Evolutionary conservation across 2,329 filamentous ascomycete species (phyloP).

Genomic region (Dothideomycetes sp.): DNA sequence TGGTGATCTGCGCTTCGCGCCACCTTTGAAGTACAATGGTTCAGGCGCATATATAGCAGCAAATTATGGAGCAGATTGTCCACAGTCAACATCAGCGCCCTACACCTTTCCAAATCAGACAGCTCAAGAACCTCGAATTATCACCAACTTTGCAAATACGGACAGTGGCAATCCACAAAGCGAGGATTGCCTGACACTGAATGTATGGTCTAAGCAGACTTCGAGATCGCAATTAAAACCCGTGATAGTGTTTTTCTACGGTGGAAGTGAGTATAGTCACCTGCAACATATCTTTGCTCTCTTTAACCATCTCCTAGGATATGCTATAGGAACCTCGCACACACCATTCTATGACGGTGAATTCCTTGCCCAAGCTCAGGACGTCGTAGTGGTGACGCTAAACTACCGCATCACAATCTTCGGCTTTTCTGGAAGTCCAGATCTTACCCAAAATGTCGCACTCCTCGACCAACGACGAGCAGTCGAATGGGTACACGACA

Average conservation of each 20-base stretch:
- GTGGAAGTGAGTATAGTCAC: no score
- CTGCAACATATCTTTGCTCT: no score
- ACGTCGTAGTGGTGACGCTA: slow-evolving; percentile 1
- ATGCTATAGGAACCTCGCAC: slow-evolving; percentile 13
- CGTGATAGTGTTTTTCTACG: slow-evolving; percentile 16
- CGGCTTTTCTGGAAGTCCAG: slow-evolving; percentile 11
- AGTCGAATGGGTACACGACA: slow-evolving; percentile 12
- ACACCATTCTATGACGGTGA: slow-evolving; percentile 18
- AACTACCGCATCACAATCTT: slow-evolving; percentile 10
- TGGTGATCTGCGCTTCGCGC: slow-evolving; percentile 20
- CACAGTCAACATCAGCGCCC: no score
- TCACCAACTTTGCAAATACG: slow-evolving; percentile 35
- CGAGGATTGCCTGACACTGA: slow-evolving; percentile 17
- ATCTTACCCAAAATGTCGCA: slow-evolving; percentile 9
- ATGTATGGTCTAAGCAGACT: no score
- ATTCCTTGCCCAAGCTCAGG: slow-evolving; percentile 7
- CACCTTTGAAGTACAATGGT: slow-evolving; percentile 36
- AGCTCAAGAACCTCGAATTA: no score
- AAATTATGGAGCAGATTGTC: slow-evolving; percentile 35
- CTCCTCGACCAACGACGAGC: slow-evolving; percentile 12
- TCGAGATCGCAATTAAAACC: no score
- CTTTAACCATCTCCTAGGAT: no score
- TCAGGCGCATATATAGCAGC: slow-evolving; percentile 29
- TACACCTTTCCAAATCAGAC: no score
- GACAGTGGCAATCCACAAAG: slow-evolving; percentile 16